Evolutionary conservation across 345 rosid species (phyloP), one percentile per base, ranked within the genome.

Genomic region (Lumnitzera littorea): DNA sequence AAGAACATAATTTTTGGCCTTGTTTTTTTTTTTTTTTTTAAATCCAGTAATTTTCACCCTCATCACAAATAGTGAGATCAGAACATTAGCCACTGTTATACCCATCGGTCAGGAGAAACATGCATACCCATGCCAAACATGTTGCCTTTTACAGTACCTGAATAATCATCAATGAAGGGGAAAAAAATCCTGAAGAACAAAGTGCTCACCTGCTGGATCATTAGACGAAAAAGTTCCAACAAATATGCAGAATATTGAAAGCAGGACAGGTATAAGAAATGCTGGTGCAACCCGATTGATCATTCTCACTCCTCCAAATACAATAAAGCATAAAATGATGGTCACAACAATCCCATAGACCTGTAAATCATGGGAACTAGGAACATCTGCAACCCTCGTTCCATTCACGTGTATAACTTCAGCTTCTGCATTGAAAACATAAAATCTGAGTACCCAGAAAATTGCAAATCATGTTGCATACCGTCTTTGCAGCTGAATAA

Each of bases 241-340:
- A 70, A 91, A 91, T 74, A 95, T 95, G 88, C 99, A 88, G 76
- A 85, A 72, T 61, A 95, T 61, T 0, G 99, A 95, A 71, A 95
- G 70, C 56, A 91, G 65, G 65, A 95, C 99, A 51, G 99, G 96
- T 66, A 95, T 48, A 46, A 95, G 96, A 74, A 95, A 91, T 73
- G 98, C 91, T 55, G 99, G 99, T 46, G 99, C 98, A 74, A 95
- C 99, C 63, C 98, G 85, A 67, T 95, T 95, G 82, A 95, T 95
- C 76, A 91, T 91, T 84, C 90, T 95, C 76, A 91, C 99, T 11
- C 98, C 99, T 58, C 99, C 98, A 75, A 95, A 95, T 69, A 95
- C 99, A 70, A 95, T 85, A 80, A 95, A 80, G 87, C 96, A 86
- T 41, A 95, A 77, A 66, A 91, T 53, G 68, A 95, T 75, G 43